These are phyloP conservation scores for Tuber magnatum DNA, from an alignment of 495 filamentous ascomycete species.

Conservation along the genomic window DNA sequence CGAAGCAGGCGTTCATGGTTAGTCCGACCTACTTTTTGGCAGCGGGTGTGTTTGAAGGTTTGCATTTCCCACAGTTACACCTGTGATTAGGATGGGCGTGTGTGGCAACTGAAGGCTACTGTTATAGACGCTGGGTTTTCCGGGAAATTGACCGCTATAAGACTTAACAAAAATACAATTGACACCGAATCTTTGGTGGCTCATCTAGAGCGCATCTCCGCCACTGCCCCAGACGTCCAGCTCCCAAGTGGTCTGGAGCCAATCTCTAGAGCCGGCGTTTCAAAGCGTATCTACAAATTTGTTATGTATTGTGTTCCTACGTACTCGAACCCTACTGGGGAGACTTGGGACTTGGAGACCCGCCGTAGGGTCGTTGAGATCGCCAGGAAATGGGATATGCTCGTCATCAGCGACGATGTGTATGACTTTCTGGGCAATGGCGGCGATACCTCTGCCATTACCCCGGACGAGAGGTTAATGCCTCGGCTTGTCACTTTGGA, in stretches of 20 bases:
- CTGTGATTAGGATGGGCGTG: background rate
- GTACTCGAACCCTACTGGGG: conserved; percentile 71
- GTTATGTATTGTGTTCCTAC: conserved; percentile 79
- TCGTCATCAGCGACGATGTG: conserved; percentile 80
- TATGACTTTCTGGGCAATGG: conserved; percentile 63
- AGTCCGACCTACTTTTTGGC: conserved; percentile 75
- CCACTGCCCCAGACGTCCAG: conserved; percentile 21
- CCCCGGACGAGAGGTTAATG: conserved; percentile 43
- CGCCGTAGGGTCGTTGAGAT: conserved; percentile 58
- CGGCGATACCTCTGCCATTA: conserved; percentile 54
- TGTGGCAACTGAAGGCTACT: background rate
- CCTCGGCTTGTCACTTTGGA: conserved; percentile 75
- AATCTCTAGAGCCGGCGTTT: conserved; percentile 45
- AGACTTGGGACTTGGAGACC: conserved; percentile 59
- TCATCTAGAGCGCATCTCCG: conserved; percentile 16
- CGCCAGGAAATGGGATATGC: conserved; percentile 65
- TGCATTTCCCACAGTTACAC: conserved; percentile 48
- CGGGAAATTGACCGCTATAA: conserved; percentile 26
- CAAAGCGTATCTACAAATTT: conserved; percentile 60
- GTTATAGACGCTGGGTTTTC: conserved; percentile 35
- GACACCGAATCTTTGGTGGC: conserved; percentile 20
- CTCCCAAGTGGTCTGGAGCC: conserved; percentile 26
- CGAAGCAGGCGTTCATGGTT: conserved; percentile 68
- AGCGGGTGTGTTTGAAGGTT: conserved; percentile 70
- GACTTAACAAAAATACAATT: conserved; percentile 17